Conservation (phyloP, 176 grass and related monocot genomes). For the Microstegium vimineum region DNA sequence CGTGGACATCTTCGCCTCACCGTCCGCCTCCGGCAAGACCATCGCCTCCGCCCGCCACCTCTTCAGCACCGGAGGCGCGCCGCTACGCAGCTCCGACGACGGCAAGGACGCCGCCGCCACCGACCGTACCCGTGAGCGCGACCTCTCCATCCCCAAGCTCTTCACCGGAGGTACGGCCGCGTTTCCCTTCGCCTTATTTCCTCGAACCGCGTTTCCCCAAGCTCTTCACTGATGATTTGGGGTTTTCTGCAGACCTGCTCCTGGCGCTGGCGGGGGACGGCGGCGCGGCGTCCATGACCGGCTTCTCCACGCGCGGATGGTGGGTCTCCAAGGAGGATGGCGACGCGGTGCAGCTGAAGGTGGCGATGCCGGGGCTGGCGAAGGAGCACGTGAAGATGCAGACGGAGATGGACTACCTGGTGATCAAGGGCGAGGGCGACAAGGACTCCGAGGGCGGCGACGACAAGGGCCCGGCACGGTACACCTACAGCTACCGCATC, state of each 20-base stretch:
- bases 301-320: not conserved
- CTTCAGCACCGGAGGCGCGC: too few relatives aligned
- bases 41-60: not conserved
- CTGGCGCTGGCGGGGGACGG: slow-evolving; percentile 30
- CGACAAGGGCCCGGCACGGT: not conserved
- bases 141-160: not conserved
- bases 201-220: too few relatives aligned
- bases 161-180: slow-evolving; percentile 11
- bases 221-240: not conserved
- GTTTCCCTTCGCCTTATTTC: not conserved
- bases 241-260: slow-evolving; percentile 17
- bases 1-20: not conserved
- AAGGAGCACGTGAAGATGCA: not conserved
- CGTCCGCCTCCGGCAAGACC: not conserved
- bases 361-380: not conserved
- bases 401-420: not conserved
- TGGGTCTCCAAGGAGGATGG: not conserved
- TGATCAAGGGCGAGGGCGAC: not conserved
- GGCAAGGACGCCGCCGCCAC: too few relatives aligned
- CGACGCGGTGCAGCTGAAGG: not conserved
- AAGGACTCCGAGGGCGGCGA: not conserved
- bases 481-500: slow-evolving; percentile 36
- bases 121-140: too few relatives aligned
- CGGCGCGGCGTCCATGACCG: too few relatives aligned
- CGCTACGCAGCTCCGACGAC: too few relatives aligned